Percentiles rank a stretch among this genome's conserved stretches.
phyloP scores from a whole-genome alignment of 495 filamentous ascomycete species.

The Penicillium odoratum region DNA sequence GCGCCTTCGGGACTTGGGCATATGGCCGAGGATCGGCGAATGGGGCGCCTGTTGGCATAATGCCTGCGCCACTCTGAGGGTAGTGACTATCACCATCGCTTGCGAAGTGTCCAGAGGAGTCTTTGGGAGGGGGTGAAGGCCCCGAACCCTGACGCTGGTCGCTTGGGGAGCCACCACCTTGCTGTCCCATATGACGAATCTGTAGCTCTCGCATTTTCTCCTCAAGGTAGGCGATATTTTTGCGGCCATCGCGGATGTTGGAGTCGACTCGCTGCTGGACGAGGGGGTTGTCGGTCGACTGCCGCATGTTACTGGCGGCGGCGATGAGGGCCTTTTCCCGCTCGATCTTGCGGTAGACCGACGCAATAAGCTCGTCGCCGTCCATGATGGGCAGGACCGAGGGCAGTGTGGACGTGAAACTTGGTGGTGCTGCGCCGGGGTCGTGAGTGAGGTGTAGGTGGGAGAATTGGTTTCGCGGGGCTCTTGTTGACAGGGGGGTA shows the following conservation, averaged over 20 bases:
- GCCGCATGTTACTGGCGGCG: conserved; percentile 90
- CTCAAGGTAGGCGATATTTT: conserved; percentile 93
- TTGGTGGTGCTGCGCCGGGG: conserved; percentile 3
- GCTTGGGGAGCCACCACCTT: conserved; percentile 42
- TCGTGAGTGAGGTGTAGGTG: conserved; percentile 20
- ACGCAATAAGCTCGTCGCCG: conserved; percentile 75
- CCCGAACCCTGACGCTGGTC: conserved; percentile 39
- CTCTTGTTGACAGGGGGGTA: conserved; percentile 43
- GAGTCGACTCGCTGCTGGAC: conserved; percentile 86
- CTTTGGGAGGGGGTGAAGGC: conserved; percentile 65
- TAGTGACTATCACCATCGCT: conserved; percentile 52
- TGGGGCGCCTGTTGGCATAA: conserved; percentile 82
- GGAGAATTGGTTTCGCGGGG: conserved; percentile 39
- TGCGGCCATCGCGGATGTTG: conserved; percentile 88
- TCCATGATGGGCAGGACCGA: conserved; percentile 43
- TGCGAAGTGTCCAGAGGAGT: conserved; percentile 53
- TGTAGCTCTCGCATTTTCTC: conserved; percentile 85
- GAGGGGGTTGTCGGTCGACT: conserved; percentile 86
- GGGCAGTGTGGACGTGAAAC: conserved; percentile 13
- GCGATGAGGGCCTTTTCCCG: conserved; percentile 94
- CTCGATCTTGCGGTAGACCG: conserved; percentile 97
- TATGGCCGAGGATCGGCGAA: conserved; percentile 73
- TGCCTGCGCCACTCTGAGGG: conserved; percentile 57
- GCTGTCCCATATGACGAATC: conserved; percentile 68
- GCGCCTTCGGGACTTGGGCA: conserved; percentile 65